These are phyloP conservation scores for Didymosphaeria variabile DNA, from an alignment of 2,329 filamentous ascomycete species.

Conservation along the genomic window DNA sequence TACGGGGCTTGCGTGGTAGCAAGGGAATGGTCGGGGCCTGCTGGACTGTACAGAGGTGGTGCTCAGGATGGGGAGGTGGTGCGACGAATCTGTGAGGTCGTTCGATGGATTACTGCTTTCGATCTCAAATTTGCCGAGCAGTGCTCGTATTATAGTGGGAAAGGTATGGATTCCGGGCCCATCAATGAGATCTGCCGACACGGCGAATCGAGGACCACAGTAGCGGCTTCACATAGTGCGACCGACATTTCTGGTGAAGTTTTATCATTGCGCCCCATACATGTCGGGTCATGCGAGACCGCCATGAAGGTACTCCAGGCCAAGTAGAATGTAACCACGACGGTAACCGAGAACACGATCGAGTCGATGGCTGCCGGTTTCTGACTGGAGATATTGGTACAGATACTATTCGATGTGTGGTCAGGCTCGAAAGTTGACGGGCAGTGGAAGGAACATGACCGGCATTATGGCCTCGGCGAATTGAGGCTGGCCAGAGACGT, in stretches of 20 bases:
- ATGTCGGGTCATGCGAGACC: constrained; percentile 2
- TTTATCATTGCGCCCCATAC: constrained; percentile 17
- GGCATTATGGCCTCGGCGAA: not conserved
- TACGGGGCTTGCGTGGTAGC: not conserved
- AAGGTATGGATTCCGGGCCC: no score
- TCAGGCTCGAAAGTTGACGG: not conserved
- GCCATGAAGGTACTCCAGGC: not conserved
- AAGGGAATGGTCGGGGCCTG: not conserved
- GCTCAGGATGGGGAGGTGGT: no score
- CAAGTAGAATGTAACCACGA: not conserved
- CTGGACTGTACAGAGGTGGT: not conserved
- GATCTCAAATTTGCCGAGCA: no score
- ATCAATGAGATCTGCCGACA: not conserved
- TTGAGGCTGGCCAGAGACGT: not conserved
- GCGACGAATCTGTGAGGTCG: not conserved
- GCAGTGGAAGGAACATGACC: constrained; percentile 4
- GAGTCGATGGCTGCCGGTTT: not conserved
- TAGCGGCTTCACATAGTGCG: no score
- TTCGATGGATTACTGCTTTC: no score
- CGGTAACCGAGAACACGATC: not conserved
- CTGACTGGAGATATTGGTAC: not conserved
- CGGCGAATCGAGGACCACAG: not conserved
- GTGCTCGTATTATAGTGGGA: no score
- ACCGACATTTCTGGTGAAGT: not conserved
- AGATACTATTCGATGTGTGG: not conserved